These are phyloP conservation scores for Cyclostephanos tholiformis DNA, from an alignment of 108 stramenopile species.

Conservation along the genomic window DNA sequence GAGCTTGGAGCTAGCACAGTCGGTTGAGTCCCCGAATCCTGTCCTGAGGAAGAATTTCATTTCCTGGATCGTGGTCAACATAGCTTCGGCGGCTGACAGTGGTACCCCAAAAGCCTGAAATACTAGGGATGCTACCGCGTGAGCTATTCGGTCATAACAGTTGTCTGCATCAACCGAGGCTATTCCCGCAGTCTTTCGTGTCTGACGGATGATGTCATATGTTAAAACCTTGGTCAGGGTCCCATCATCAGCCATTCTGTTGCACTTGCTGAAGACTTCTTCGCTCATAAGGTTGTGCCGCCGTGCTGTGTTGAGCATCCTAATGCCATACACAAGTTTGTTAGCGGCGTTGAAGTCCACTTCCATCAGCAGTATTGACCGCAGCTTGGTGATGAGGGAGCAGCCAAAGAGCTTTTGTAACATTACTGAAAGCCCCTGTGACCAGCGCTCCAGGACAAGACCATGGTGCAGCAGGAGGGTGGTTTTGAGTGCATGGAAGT, in stretches of 20 bases:
- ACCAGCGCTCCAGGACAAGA: neutral
- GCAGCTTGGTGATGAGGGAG: neutral
- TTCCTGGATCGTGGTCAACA: neutral
- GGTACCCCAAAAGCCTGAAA: constrained; percentile 6
- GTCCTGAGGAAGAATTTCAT: constrained; percentile 17
- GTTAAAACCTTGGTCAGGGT: constrained; percentile 1
- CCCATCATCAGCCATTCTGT: constrained; percentile 16
- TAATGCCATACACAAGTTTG: constrained; percentile 14
- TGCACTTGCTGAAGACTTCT: constrained; percentile 23
- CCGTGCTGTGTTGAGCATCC: constrained; percentile 11
- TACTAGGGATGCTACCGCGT: constrained; percentile 6
- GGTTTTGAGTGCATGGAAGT: neutral
- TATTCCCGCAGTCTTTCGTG: neutral
- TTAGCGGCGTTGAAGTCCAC: constrained; percentile 17
- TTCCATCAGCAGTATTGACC: constrained; percentile 13
- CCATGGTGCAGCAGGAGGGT: neutral
- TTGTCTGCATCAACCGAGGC: constrained; percentile 19
- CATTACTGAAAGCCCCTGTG: neutral
- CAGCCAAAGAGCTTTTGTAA: neutral
- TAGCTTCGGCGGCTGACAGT: neutral
- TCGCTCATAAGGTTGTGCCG: constrained; percentile 21
- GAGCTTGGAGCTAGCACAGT: neutral
- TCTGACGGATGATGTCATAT: constrained; percentile 1
- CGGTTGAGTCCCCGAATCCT: neutral
- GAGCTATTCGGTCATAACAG: neutral